Percentiles rank a stretch among this genome's conserved stretches.
These are phyloP conservation scores for Diaporthe ampelina DNA, from an alignment of 2,329 filamentous ascomycete genomes.

Conservation along the genomic window DNA sequence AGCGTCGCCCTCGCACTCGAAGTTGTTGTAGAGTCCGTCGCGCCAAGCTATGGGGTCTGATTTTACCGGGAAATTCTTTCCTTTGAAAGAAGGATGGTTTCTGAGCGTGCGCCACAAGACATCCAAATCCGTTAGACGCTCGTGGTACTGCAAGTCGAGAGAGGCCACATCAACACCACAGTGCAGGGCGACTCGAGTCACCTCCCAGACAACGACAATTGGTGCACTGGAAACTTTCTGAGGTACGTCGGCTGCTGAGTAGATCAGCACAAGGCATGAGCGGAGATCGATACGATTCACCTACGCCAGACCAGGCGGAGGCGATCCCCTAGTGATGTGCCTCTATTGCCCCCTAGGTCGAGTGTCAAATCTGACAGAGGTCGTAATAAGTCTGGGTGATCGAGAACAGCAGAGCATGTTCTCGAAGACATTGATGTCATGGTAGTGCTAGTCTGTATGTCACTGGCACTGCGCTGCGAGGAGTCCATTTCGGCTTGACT, in stretches of 20 bases:
- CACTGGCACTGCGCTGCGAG: constrained; percentile 4
- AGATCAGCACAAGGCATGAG: not conserved
- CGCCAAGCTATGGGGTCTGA: constrained; percentile 62
- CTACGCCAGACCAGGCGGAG: constrained; percentile 37
- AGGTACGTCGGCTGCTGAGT: constrained; percentile 44
- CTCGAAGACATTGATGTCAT: not conserved
- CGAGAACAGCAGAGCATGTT: not conserved
- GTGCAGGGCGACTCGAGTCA: constrained; percentile 62
- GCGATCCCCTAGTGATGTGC: not conserved
- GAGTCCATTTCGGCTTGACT: not conserved
- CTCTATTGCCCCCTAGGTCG: not conserved
- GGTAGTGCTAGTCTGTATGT: not conserved
- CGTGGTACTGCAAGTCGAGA: constrained; percentile 54
- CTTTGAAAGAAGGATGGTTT: constrained; percentile 52
- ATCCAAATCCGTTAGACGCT: constrained; percentile 59
- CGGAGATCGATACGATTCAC: constrained; percentile 5
- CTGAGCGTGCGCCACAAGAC: constrained; percentile 51
- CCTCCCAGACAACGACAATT: constrained; percentile 66
- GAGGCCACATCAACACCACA: constrained; percentile 58
- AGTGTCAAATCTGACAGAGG: not conserved
- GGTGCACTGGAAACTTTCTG: constrained; percentile 60
- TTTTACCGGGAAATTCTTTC: constrained; percentile 62
- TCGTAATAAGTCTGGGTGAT: not conserved
- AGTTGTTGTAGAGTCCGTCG: constrained; percentile 51
- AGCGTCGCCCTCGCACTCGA: constrained; percentile 22